phyloP scores from a whole-genome alignment of 1,139 yeast species.

The Saccharomyces hybrid region DNA sequence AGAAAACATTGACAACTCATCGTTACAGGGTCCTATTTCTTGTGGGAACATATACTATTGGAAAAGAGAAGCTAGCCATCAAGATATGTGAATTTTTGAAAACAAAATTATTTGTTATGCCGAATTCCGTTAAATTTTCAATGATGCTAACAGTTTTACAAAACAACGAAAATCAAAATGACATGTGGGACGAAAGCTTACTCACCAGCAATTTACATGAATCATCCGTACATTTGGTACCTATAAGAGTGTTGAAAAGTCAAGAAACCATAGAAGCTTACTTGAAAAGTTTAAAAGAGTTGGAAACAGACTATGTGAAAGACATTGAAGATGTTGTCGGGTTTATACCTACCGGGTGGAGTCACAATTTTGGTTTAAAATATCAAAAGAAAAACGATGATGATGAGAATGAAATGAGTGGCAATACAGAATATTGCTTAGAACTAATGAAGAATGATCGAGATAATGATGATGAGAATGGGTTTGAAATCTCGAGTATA shows the following conservation, averaged over 20 bases:
- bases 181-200: constrained; percentile 19
- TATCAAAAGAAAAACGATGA: constrained; percentile 1
- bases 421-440: constrained; percentile 12
- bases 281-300: constrained; percentile 41
- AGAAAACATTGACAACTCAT: constrained; percentile 1
- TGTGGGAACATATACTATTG: constrained; percentile 89
- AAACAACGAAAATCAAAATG: constrained; percentile 6
- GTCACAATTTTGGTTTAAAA: constrained; percentile 15
- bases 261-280: constrained; percentile 41
- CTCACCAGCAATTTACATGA: constrained; percentile 40
- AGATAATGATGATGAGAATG: constrained; percentile 16
- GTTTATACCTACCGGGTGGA: constrained; percentile 84
- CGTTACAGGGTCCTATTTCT: constrained; percentile 44
- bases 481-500: constrained; percentile 20
- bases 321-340: constrained; percentile 48
- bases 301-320: constrained; percentile 9
- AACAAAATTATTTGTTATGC: constrained; percentile 20
- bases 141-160: constrained; percentile 8
- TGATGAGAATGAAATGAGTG: constrained; percentile 8
- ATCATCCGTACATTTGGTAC: constrained; percentile 64
- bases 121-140: constrained; percentile 13
- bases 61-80: constrained; percentile 80
- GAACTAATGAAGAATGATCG: constrained; percentile 9
- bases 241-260: constrained; percentile 45
- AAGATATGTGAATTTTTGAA: constrained; percentile 20